A percentile compares a stretch with the other conserved stretches of the same genome.
phyloP scores from a whole-genome alignment of 495 filamentous ascomycete genomes.

The Aspergillus baeticus region DNA sequence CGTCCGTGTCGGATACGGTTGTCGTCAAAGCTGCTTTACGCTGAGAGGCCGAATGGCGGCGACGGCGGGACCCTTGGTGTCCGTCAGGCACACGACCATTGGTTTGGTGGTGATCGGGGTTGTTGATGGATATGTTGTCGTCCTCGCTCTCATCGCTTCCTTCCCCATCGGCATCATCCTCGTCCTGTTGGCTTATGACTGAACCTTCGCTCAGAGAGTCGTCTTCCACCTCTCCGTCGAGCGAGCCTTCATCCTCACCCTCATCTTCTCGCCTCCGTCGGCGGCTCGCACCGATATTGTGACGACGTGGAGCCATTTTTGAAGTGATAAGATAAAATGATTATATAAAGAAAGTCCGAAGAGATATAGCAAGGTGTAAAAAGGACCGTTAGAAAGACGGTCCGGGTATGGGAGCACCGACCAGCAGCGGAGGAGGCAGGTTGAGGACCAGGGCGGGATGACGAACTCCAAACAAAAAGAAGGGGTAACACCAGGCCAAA shows the following conservation, averaged over 20 bases:
- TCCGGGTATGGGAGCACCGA: slow-evolving; percentile 19
- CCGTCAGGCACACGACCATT: slow-evolving; percentile 36
- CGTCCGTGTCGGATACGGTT: slow-evolving; percentile 69
- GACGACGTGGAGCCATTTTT: slow-evolving; percentile 64
- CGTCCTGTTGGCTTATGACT: slow-evolving; percentile 69
- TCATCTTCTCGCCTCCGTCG: slow-evolving; percentile 76
- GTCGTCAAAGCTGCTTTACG: slow-evolving; percentile 29
- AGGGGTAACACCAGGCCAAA: slow-evolving; percentile 10
- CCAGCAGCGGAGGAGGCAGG: slow-evolving; percentile 20
- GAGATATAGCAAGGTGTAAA: background rate
- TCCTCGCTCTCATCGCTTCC: slow-evolving; percentile 74
- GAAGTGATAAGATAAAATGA: background rate
- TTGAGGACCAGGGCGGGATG: slow-evolving; percentile 19
- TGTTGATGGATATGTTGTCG: slow-evolving; percentile 47
- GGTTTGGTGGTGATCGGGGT: slow-evolving; percentile 35
- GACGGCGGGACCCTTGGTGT: slow-evolving; percentile 25
- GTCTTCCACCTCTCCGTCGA: slow-evolving; percentile 68
- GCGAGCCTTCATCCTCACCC: slow-evolving; percentile 65
- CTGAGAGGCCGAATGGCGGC: slow-evolving; percentile 26
- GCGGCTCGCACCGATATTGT: slow-evolving; percentile 72
- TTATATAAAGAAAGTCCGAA: slow-evolving; percentile 1
- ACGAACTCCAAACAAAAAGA: slow-evolving; percentile 11
- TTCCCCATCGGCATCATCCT: slow-evolving; percentile 70
- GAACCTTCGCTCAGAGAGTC: slow-evolving; percentile 84
- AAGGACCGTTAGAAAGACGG: background rate